Base-by-base conservation (phyloP, 1,284 basidiomycete species). In the Hymenochaete sp. region DNA sequence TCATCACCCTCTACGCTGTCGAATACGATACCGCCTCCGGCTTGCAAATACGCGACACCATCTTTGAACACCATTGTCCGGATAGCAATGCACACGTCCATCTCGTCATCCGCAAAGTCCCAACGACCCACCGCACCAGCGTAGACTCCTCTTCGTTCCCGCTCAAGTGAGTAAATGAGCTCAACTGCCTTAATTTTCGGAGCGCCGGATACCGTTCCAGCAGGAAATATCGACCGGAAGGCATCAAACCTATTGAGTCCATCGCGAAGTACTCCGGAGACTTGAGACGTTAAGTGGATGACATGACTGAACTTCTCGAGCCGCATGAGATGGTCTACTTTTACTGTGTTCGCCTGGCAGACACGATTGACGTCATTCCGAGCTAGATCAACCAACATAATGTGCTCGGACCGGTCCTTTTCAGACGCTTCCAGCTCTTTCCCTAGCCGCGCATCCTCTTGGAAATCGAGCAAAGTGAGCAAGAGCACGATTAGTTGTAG, bases 131-230 rank as follows among this genome's bases (percentile, higher is more conserved):
- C 93, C 1, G 93, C 96, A 32, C 96, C 96, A 4, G 93, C 96
- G 57, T 99, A 99, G 5, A 98, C 86, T 19, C 95, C 95, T 28
- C 96, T 75, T 39, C 82, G 79, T 63, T 98, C 92, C 59, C 83
- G 73, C 62, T 98, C 96, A 37, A 98, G 67, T 14, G 81, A 81
- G 10, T 82, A 82, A 31, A 99, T 72, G 27, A 99, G 81, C 62
- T 98, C 92, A 55, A 99, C 92, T 1, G 96, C 96, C 61, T 96
- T 95, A 65, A 99, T 93, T 67, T 99, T 99, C 1, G 96, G 96
- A 24, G 96, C 96, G 11, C 96, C 96, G 0, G 92, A 96, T n/a
- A 99, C 95, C 2, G 96, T 99, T 1, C 96, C 96, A 4, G 96
- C 95, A 0, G 96, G 96, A 71, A 99, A 98, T 56, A 99, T 98